These are phyloP conservation scores for Podosphaera fusca DNA, from an alignment of 2,329 filamentous ascomycete species.

Conservation along the genomic window DNA sequence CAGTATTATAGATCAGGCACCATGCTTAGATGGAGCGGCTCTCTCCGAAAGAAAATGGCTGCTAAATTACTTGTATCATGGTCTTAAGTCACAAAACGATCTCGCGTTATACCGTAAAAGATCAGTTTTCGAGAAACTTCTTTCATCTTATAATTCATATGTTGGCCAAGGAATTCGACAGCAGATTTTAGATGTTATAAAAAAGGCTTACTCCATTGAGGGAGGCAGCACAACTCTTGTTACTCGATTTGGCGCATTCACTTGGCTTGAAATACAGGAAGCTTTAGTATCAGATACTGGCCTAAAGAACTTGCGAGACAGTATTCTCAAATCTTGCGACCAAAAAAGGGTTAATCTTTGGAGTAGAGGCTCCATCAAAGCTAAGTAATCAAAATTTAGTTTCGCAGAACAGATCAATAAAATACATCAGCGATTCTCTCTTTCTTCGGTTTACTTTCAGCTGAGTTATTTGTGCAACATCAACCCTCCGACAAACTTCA, in stretches of 20 bases:
- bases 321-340: slow-evolving; percentile 43
- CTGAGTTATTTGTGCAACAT: no score
- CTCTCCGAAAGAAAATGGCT: slow-evolving; percentile 56
- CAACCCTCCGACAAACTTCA: no score
- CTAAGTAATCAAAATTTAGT: slow-evolving; percentile 1
- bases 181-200: slow-evolving; percentile 37
- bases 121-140: slow-evolving; percentile 51
- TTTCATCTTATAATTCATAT: slow-evolving; percentile 45
- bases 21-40: slow-evolving; percentile 49
- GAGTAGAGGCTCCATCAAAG: slow-evolving; percentile 24
- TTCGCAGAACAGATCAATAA: background rate
- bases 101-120: slow-evolving; percentile 35
- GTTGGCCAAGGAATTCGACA: slow-evolving; percentile 29
- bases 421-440: background rate
- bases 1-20: slow-evolving; percentile 37
- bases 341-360: slow-evolving; percentile 39
- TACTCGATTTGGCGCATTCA: slow-evolving; percentile 50
- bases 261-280: slow-evolving; percentile 46
- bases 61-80: slow-evolving; percentile 44
- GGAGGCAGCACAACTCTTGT: slow-evolving; percentile 60
- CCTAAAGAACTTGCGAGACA: slow-evolving; percentile 29
- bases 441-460: no score
- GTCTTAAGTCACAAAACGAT: slow-evolving; percentile 34
- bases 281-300: slow-evolving; percentile 24
- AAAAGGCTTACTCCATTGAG: slow-evolving; percentile 41